A percentile compares a stretch with the other conserved stretches of the same genome.
Evolutionary conservation across 1,284 basidiomycete species (phyloP).

Genomic region (Cystobasidiaceae sp.): DNA sequence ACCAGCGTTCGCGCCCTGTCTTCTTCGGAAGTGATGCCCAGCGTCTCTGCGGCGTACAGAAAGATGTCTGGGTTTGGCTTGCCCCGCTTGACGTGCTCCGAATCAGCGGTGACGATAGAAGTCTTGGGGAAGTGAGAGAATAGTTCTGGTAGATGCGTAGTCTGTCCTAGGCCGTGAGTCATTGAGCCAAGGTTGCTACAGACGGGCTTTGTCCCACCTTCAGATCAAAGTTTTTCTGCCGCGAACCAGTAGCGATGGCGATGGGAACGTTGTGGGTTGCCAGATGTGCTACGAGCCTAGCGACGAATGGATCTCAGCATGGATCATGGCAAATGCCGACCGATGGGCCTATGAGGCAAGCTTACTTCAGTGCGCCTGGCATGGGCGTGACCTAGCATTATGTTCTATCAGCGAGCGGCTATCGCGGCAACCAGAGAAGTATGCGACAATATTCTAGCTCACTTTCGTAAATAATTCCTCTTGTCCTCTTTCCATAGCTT

Average conservation of each 20-base stretch:
- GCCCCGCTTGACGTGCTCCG: conserved; percentile 31
- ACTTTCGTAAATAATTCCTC: conserved; percentile 31
- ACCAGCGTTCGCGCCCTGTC: conserved; percentile 34
- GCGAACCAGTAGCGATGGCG: conserved; percentile 40
- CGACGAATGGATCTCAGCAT: no score
- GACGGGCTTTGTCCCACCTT: no score
- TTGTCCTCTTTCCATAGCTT: conserved; percentile 21
- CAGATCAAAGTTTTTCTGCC: conserved; percentile 37
- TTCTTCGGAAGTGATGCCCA: conserved; percentile 33
- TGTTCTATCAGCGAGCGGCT: no score
- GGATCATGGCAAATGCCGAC: no score
- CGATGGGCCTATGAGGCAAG: no score
- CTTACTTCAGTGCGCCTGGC: conserved; percentile 38
- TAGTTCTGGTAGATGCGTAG: conserved; percentile 34
- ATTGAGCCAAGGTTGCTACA: no score
- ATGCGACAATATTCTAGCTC: no score
- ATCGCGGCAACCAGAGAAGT: no score
- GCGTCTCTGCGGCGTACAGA: conserved; percentile 38
- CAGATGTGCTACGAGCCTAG: conserved; percentile 39
- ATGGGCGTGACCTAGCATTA: conserved; percentile 34
- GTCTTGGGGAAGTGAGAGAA: conserved; percentile 34
- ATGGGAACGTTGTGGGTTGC: conserved; percentile 39
- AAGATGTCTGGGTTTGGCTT: conserved; percentile 41
- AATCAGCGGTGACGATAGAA: conserved; percentile 32
- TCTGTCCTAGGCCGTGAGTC: no score